Evolutionary conservation across 2,329 filamentous ascomycete species (phyloP), one percentile per base, ranked within the genome.

Genomic region (Pseudogymnoascus destructans): DNA sequence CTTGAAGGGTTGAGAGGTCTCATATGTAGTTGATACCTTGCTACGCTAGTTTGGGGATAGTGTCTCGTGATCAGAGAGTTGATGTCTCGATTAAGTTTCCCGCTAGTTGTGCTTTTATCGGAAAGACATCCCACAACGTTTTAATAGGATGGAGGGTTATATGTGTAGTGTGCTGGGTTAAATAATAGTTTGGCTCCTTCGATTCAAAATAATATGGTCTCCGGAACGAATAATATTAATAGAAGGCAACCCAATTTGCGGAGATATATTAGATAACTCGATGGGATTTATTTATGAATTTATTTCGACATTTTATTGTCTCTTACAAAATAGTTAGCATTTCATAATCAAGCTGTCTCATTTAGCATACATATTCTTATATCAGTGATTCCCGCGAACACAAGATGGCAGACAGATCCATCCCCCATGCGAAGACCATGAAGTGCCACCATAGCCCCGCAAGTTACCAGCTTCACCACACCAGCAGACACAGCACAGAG

Each of bases 71-170:
- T 30, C 46, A 30, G 25, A 52, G 23, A n/a, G 1, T 17, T 30
- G 46, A 52, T 52, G 46, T 52, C 46, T 6, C 17, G n/a, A 52
- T 52, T 52, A 52, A 19, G 46, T 52, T 49, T 52, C 46, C 40
- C 46, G 25, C 25, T 52, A 52, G 46, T 52, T 42, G 25, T 17
- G 10, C 5, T 11, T 30, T 17, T 52, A 3, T 52, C 8, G 32
- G 2, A 52, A 52, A 21, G 5, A 5, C 25, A 30, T 17, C 5
- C n/a, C 19, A 1, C 3, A 7, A 19, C 5, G 5, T 19, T 17
- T 19, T 7, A 11, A 52, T 52, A 13, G 5, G 5, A 32, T 32
- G 15, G 11, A 30, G 5, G 10, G 7, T 13, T 4, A 19, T 32
- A 9, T 25, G 19, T 30, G 5, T 4, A 7, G n/a, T 27, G 15